A percentile compares a stretch with the other conserved stretches of the same genome.
These are phyloP conservation scores for Penicillium sp. DNA, from an alignment of 2,329 filamentous ascomycete species.

Conservation along the genomic window DNA sequence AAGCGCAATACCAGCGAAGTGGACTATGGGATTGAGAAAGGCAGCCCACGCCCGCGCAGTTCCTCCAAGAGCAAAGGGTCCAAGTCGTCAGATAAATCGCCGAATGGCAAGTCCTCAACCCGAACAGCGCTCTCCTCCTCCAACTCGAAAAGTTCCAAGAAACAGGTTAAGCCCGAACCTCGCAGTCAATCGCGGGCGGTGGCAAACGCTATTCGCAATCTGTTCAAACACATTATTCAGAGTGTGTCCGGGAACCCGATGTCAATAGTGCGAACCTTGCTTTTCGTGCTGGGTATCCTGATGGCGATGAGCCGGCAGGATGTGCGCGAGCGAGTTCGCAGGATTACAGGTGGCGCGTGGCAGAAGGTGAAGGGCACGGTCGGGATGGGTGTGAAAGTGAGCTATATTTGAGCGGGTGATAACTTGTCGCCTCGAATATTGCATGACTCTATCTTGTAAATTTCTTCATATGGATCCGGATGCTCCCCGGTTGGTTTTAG, in stretches of 20 bases:
- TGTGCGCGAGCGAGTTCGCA: constrained; percentile 73
- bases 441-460: constrained; percentile 18
- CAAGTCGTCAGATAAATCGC: constrained; percentile 33
- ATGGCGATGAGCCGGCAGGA: constrained; percentile 75
- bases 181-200: constrained; percentile 48
- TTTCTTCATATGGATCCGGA: constrained; percentile 15
- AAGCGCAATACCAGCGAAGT: constrained; percentile 66
- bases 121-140: constrained; percentile 39
- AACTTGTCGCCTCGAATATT: constrained; percentile 11
- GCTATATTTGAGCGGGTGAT: constrained; percentile 71
- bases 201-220: constrained; percentile 52
- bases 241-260: constrained; percentile 60
- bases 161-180: constrained; percentile 40
- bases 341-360: constrained; percentile 73
- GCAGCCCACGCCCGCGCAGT: constrained; percentile 47
- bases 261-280: constrained; percentile 64
- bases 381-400: constrained; percentile 97
- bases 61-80: constrained; percentile 31
- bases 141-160: constrained; percentile 43
- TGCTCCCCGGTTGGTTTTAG: constrained; percentile 2
- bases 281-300: constrained; percentile 79
- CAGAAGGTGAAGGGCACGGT: constrained; percentile 81
- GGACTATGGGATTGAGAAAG: constrained; percentile 70
- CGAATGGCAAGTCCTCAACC: constrained; percentile 29
- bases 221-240: constrained; percentile 55